phyloP scores from a whole-genome alignment of 345 rosid species.

The Eucalyptus erythrocorys region DNA sequence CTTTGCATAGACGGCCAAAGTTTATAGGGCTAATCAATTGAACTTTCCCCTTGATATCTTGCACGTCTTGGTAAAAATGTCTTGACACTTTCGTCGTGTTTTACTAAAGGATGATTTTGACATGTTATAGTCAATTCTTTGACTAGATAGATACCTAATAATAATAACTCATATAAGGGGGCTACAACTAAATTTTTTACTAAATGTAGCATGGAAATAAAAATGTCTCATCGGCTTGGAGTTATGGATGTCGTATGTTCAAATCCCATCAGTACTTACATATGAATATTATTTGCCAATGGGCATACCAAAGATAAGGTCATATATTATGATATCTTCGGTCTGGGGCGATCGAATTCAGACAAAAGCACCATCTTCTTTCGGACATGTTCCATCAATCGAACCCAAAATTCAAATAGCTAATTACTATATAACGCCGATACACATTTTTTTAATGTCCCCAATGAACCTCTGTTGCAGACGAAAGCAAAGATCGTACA shows the following conservation, averaged over 20 bases:
- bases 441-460: background rate
- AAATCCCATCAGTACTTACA: background rate
- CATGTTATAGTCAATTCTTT: background rate
- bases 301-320: background rate
- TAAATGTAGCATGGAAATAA: background rate
- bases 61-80: background rate
- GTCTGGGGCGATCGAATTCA: background rate
- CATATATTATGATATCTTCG: background rate
- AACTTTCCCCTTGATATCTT: background rate
- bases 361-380: background rate
- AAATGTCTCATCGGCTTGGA: background rate
- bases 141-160: background rate
- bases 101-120: background rate
- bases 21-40: background rate
- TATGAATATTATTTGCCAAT: background rate
- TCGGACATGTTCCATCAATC: background rate
- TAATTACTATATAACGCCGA: background rate
- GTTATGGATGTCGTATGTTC: background rate
- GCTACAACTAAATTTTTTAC: background rate
- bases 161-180: background rate
- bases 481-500: background rate
- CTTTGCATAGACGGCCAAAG: background rate
- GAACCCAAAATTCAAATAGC: background rate
- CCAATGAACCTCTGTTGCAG: background rate
- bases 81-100: background rate